Evolutionary conservation across 345 rosid genomes (phyloP), one percentile per base, ranked within the genome.

Genomic region (Lepidium africanum): DNA sequence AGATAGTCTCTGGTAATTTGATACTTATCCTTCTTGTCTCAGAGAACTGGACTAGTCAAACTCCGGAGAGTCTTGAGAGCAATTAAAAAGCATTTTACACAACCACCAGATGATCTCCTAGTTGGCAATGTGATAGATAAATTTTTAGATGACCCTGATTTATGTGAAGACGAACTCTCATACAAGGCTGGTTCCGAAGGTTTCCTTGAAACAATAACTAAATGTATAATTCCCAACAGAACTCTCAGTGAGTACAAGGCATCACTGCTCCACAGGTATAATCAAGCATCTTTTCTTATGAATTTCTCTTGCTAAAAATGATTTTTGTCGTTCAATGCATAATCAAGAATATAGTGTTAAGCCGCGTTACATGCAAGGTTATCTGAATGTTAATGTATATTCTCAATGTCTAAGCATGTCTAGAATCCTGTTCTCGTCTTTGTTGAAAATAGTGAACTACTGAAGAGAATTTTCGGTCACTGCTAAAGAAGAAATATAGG

Each of bases 51-150:
- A 60, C 77, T 91, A 69, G 78, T 94, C 74, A 94, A 94, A 81
- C 96, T 94, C 74, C 96, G 99, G 32, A 83, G 97, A 80, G 99
- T 91, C 70, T 81, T 94, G 65, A 83, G 97, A 82, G 88, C 99
- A 63, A 90, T 94, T 55, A 92, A 89, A 70, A 91, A 89, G 72
- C 99, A 91, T 82, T 94, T 94, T 67, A 77, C 87, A 48, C 96
- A 89, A 62, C 99, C 99, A 76, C 92, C 97, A 59, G 92, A 87
- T 63, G 91, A 87, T 66, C 80, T 87, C 72, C 79, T 94, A 77
- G 79, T 76, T 78, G 88, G 82, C 69, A 90, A 86, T 81, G 81
- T 85, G 52, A 84, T 94, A 63, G 92, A 94, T 74, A 91, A 81
- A 70, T 94, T 87, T 65, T 84, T 94, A 75, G 97, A 94, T 61